These are phyloP conservation scores for Naganishia kalamii DNA, from an alignment of 768 basidiomycete species.

Conservation along the genomic window DNA sequence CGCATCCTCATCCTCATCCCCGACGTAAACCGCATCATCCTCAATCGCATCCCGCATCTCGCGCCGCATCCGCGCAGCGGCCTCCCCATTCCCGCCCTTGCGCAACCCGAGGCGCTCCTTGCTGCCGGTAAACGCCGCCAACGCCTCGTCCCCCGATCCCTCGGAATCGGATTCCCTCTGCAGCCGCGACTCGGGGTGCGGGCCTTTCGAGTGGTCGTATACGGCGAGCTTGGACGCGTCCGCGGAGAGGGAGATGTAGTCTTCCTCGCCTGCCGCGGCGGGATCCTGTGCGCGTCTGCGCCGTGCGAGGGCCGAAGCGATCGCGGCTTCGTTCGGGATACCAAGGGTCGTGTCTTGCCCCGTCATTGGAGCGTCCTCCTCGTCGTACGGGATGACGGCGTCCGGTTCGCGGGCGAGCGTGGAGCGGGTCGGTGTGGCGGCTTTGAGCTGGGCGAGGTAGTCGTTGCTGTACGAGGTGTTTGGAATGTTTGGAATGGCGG, in stretches of 20 bases:
- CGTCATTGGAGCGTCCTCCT: conserved; percentile 17
- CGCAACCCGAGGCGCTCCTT: conserved; percentile 46
- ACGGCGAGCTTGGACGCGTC: conserved; percentile 43
- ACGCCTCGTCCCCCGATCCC: conserved; percentile 22
- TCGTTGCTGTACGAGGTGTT: conserved; percentile 42
- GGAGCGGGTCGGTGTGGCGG: conserved; percentile 39
- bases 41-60: conserved; percentile 50
- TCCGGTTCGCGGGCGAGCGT: conserved; percentile 24
- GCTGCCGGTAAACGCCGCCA: conserved; percentile 45
- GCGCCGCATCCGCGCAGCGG: conserved; percentile 39
- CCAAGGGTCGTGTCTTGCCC: conserved; percentile 5
- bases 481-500: conserved; percentile 2
- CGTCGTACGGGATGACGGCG: background rate
- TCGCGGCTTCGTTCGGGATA: conserved; percentile 47
- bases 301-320: conserved; percentile 46
- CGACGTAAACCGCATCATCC: conserved; percentile 45
- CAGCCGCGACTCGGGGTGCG: conserved; percentile 48
- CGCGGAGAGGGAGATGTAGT: conserved; percentile 45
- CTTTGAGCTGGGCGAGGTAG: conserved; percentile 48
- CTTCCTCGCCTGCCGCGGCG: conserved; percentile 31
- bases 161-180: conserved; percentile 50
- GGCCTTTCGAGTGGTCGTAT: conserved; percentile 30
- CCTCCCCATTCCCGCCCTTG: conserved; percentile 41
- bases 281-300: conserved; percentile 39
- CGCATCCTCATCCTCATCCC: conserved; percentile 47